Evolutionary conservation across 768 basidiomycete genomes (phyloP).

Genomic region (Hortiboletus campestris): DNA sequence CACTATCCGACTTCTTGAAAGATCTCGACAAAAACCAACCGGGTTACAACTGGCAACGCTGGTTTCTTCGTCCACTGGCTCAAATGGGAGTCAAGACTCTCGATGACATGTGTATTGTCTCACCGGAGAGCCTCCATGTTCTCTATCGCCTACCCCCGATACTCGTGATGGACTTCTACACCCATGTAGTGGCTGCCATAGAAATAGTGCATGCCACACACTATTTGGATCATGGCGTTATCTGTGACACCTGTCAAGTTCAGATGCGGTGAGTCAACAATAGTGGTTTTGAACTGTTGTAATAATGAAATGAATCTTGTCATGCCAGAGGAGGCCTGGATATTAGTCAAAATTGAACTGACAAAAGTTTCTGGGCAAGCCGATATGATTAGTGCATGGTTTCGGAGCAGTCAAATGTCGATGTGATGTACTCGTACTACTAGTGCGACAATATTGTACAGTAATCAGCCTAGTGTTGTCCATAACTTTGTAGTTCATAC

Average conservation of each 20-base stretch:
- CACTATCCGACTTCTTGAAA: neutral
- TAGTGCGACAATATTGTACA: no score
- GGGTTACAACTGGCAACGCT: neutral
- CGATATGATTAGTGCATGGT: no score
- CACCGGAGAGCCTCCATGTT: neutral
- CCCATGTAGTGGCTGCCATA: neutral
- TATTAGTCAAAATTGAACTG: no score
- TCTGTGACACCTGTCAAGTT: neutral
- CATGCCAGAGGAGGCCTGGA: no score
- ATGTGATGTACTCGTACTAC: no score
- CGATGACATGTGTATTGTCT: conserved; percentile 1
- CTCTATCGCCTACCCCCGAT: neutral
- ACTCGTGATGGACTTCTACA: conserved; percentile 6
- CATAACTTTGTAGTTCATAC: no score
- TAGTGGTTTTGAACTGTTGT: neutral
- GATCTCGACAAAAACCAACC: neutral
- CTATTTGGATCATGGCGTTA: neutral
- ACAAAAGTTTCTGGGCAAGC: no score
- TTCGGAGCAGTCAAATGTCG: no score
- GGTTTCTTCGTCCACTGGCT: neutral
- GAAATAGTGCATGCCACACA: neutral
- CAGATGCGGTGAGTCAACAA: neutral
- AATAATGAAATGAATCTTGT: neutral
- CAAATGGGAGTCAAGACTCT: neutral
- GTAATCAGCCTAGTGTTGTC: no score